Conservation (phyloP, 352 stramenopile genomes). For the Phytophthora foliorum region DNA sequence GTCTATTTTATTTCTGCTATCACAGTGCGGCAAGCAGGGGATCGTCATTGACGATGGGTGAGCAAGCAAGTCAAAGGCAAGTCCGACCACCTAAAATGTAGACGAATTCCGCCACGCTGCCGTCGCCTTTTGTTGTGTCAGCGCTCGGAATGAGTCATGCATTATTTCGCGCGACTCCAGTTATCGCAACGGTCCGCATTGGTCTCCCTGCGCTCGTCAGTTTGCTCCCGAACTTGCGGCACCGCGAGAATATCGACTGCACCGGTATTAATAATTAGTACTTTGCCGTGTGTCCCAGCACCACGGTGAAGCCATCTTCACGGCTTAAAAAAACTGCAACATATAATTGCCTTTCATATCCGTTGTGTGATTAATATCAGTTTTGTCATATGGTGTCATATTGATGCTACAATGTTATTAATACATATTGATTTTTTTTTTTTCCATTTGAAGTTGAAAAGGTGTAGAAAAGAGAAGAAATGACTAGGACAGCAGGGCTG, state of each 20-base stretch:
- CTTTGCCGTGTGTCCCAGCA: too few relatives aligned
- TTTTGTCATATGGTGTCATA: too few relatives aligned
- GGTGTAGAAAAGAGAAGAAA: too few relatives aligned
- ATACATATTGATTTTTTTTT: too few relatives aligned
- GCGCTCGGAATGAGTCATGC: conserved; percentile 10
- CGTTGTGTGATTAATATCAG: too few relatives aligned
- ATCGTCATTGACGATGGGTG: conserved; percentile 17
- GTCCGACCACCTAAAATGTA: conserved; percentile 34
- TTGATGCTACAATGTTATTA: too few relatives aligned
- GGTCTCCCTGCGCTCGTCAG: not conserved
- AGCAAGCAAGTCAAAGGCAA: conserved; percentile 27
- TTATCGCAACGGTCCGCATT: conserved; percentile 1
- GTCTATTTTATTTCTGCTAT: conserved; percentile 20
- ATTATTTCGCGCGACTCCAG: conserved; percentile 35
- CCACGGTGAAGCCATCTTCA: too few relatives aligned
- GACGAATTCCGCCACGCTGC: conserved; percentile 29
- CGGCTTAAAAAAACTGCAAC: too few relatives aligned
- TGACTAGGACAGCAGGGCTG: too few relatives aligned
- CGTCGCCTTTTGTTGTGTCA: conserved; percentile 39
- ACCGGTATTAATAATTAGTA: too few relatives aligned
- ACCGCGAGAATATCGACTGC: not conserved
- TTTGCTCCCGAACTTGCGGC: not conserved
- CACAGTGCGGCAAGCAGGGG: not conserved
- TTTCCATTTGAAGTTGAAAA: too few relatives aligned
- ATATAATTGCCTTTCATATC: too few relatives aligned